Evolutionary conservation across 2,329 filamentous ascomycete species (phyloP), one percentile per base, ranked within the genome.

Genomic region (Emergomyces orientalis): DNA sequence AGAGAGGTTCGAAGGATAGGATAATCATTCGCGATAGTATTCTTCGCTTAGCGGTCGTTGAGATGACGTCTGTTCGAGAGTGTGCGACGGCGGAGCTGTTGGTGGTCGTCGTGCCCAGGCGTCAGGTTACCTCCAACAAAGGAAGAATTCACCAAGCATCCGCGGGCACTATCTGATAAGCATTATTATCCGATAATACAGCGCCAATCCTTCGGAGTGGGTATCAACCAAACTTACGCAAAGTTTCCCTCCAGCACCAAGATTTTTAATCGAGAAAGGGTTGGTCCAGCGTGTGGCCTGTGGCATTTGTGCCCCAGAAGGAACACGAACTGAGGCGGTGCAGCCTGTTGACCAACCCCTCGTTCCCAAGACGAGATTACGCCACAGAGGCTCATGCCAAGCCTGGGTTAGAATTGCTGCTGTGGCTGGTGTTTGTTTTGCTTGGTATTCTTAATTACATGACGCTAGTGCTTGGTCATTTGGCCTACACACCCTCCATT

Each of bases 261-360:
- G 14, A n/a, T 14, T 22, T 17, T 37, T 37, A 45, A 45, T n/a
- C 19, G 14, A 45, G 17, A 45, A 19, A 45, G 2, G 34, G 32
- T 7, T 32, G 32, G 32, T 32, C 7, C 13, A 9, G 41, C 4
- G 41, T 43, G 41, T 54, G 8, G 8, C 17, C 13, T 22, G 37
- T 59, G 39, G 41, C 41, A 45, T 47, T 59, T 45, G 22, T 19
- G 25, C n/a, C 11, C 34, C 32, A 41, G 30, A 17, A 3, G 6
- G 32, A 55, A 55, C 9, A 56, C 54, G 54, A 47, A 43, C 56
- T 59, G 56, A 59, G 56, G 56, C 56, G 56, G 41, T 47, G 56
- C 56, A 30, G 17, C 27, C 2, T 4, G 6, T 45, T 30, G 22
- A 8, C 54, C 30, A 39, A 37, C 54, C 56, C 14, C 7, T 59